Conservation (phyloP, 2,329 filamentous ascomycete species). For the Penicillium hordei region DNA sequence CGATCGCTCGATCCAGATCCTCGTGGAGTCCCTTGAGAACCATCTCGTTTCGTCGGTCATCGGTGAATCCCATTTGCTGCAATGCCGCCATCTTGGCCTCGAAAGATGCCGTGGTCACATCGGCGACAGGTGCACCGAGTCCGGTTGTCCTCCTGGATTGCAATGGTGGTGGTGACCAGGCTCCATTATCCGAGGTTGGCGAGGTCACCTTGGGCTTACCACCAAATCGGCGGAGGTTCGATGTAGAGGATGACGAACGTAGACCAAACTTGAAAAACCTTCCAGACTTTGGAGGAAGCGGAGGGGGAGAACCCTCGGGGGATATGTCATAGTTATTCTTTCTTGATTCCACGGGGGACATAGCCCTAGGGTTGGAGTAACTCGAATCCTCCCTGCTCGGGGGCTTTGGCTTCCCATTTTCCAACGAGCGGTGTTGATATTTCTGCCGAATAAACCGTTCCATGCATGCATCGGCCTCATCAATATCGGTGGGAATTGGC, state of each 20-base stretch:
- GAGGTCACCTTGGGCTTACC: conserved; percentile 53
- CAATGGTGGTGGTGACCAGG: conserved; percentile 28
- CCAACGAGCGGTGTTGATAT: conserved; percentile 69
- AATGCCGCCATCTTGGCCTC: conserved; percentile 76
- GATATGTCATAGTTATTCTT: conserved; percentile 24
- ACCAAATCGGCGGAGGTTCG: conserved; percentile 59
- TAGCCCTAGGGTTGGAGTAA: conserved; percentile 43
- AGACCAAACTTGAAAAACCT: conserved; percentile 64
- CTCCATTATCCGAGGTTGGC: conserved; percentile 27
- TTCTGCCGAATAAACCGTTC: conserved; percentile 94
- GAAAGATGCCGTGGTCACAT: conserved; percentile 47
- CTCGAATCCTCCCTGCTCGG: conserved; percentile 57
- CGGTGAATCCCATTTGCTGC: conserved; percentile 87
- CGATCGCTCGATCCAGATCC: conserved; percentile 81
- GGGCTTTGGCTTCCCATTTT: conserved; percentile 46
- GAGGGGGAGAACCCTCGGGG: conserved; percentile 57
- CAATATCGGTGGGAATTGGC: conserved; percentile 81
- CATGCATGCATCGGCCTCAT: conserved; percentile 92
- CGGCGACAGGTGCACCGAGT: conserved; percentile 67
- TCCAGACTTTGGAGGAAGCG: conserved; percentile 60
- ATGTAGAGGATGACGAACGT: conserved; percentile 69
- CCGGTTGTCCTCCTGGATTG: conserved; percentile 36
- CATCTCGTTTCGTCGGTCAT: conserved; percentile 76
- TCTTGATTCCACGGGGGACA: conserved; percentile 9
- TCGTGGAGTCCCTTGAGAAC: conserved; percentile 81